Evolutionary conservation across 140 eudicot species (phyloP).

Genomic region (Stevia rebaudiana): DNA sequence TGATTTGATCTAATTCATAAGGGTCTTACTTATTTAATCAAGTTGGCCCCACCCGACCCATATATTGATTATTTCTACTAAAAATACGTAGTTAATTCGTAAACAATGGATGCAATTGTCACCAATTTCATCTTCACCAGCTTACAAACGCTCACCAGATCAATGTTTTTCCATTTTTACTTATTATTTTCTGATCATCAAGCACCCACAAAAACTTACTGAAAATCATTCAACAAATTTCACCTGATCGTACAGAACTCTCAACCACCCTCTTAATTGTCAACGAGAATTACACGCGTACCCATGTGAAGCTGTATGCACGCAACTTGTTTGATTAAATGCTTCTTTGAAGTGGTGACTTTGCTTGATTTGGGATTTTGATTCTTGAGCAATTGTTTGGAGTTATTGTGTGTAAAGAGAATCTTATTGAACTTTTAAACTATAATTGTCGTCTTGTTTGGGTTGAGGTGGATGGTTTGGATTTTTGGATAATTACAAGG

Average conservation of each 20-base stretch:
- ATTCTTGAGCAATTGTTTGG: conserved; percentile 8
- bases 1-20: too few relatives aligned
- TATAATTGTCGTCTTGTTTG: conserved; percentile 12
- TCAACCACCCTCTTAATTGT: conserved; percentile 19
- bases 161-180: conserved; percentile 11
- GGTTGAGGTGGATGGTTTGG: conserved; percentile 16
- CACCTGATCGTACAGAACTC: conserved; percentile 4
- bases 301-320: conserved; percentile 18
- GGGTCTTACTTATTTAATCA: too few relatives aligned
- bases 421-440: conserved; percentile 5
- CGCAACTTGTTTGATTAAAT: conserved; percentile 18
- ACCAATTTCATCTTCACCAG: conserved; percentile 5
- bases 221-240: conserved; percentile 10
- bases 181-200: background rate
- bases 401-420: conserved; percentile 6
- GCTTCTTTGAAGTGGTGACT: conserved; percentile 16
- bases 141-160: conserved; percentile 23
- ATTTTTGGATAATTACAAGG: conserved; percentile 3
- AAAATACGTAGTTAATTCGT: background rate
- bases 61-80: background rate
- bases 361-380: conserved; percentile 8
- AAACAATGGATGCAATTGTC: conserved; percentile 17
- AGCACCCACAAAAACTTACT: conserved; percentile 12
- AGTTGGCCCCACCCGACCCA: too few relatives aligned
- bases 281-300: conserved; percentile 1